Percentiles rank a stretch among this genome's conserved stretches.
Conservation (phyloP, 164 flowering plant species). For the Dillenia turbinata region DNA sequence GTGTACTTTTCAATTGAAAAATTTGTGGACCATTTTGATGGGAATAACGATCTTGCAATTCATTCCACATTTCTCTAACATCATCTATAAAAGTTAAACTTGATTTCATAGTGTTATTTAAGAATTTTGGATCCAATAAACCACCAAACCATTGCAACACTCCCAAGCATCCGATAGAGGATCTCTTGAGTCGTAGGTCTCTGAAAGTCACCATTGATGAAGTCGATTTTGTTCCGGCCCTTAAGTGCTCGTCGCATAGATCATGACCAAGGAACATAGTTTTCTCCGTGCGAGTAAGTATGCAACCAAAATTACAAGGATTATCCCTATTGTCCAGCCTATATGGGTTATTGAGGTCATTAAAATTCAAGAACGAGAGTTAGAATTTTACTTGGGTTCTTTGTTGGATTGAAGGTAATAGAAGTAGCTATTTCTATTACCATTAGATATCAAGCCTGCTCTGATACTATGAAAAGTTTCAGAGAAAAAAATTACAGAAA, state of each 20-base stretch:
- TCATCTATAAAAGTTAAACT: neutral
- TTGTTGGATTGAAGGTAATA: neutral
- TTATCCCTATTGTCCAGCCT: neutral
- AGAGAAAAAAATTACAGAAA: too few species aligned
- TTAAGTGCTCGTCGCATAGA: neutral
- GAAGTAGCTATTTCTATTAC: neutral
- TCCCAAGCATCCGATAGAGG: neutral
- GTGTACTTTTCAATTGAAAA: neutral
- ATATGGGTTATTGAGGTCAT: neutral
- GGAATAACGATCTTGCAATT: neutral
- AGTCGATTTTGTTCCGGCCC: neutral
- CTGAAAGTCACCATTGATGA: too few species aligned
- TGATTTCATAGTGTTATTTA: neutral
- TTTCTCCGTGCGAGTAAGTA: neutral
- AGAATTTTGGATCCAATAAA: slow-evolving; percentile 1
- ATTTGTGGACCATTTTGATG: neutral
- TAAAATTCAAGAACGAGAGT: neutral
- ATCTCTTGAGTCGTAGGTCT: neutral
- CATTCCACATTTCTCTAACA: neutral
- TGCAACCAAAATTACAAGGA: neutral
- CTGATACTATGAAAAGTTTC: neutral
- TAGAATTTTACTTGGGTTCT: neutral
- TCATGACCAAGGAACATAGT: neutral
- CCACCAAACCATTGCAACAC: neutral
- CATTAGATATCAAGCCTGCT: neutral